A percentile compares a stretch with the other conserved stretches of the same genome.
Conservation (phyloP, 345 rosid species). For the Populus ilicifolia region DNA sequence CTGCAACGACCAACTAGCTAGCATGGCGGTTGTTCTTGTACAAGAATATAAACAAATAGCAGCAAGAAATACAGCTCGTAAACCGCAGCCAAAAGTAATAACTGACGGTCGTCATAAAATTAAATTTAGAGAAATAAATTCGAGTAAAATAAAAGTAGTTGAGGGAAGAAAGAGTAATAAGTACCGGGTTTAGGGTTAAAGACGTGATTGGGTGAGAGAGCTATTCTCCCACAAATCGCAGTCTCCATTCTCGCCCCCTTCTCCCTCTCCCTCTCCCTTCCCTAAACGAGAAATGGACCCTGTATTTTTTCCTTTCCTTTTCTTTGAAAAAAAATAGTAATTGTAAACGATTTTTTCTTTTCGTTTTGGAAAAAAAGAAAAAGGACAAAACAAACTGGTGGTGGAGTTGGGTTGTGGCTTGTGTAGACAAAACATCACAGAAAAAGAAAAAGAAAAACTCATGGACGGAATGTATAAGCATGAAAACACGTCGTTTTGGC, state of each 20-base stretch:
- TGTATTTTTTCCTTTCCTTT: background rate
- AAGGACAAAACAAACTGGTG: background rate
- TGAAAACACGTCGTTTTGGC: background rate
- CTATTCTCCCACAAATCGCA: slow-evolving; percentile 66
- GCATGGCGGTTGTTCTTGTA: background rate
- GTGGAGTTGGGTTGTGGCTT: background rate
- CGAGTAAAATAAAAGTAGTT: background rate
- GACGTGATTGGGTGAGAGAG: slow-evolving; percentile 65
- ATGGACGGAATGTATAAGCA: background rate
- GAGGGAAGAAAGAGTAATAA: slow-evolving; percentile 2
- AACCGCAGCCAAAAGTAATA: background rate
- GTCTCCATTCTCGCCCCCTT: slow-evolving; percentile 44
- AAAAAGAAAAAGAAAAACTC: background rate
- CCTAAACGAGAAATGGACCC: background rate
- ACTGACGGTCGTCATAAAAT: background rate
- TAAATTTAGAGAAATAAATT: background rate
- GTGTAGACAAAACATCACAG: background rate
- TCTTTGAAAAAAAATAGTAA: background rate
- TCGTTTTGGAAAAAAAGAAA: background rate
- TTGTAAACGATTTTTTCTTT: background rate
- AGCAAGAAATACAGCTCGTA: background rate
- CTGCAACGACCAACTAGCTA: background rate
- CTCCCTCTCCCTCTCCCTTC: slow-evolving; percentile 15
- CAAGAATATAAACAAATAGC: background rate
- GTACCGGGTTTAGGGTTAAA: slow-evolving; percentile 58